Evolutionary conservation across 1,284 basidiomycete species (phyloP).

Genomic region (Takashimella tepidaria): DNA sequence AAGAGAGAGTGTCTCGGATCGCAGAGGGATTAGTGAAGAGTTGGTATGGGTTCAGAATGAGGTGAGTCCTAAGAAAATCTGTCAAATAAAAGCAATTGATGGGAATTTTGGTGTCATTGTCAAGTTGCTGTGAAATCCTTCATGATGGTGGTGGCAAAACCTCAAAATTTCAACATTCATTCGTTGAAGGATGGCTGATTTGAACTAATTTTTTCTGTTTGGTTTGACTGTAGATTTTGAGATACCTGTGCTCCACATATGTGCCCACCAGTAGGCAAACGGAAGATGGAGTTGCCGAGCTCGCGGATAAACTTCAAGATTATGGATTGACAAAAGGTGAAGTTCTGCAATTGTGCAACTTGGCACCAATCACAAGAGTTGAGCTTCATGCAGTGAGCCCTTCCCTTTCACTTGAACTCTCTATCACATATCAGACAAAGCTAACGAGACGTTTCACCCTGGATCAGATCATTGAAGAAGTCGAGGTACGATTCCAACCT

Average conservation of each 20-base stretch:
- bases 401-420: background rate
- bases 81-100: too few relatives aligned
- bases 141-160: too few relatives aligned
- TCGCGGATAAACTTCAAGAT: constrained; percentile 62
- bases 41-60: constrained; percentile 82
- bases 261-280: constrained; percentile 63
- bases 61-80: too few relatives aligned
- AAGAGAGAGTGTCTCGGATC: constrained; percentile 46
- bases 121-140: too few relatives aligned
- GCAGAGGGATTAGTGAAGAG: constrained; percentile 62
- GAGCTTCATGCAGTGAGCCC: constrained; percentile 80
- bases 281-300: constrained; percentile 58
- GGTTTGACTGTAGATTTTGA: constrained; percentile 59
- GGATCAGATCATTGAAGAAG: constrained; percentile 76
- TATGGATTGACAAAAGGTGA: constrained; percentile 81
- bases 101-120: background rate
- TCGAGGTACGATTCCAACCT: constrained; percentile 65
- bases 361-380: constrained; percentile 72
- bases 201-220: background rate
- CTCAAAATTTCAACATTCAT: too few relatives aligned
- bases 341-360: constrained; percentile 83
- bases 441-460: too few relatives aligned
- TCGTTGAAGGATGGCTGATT: too few relatives aligned
- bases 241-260: constrained; percentile 57
- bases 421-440: too few relatives aligned